These are phyloP conservation scores for Geotrichum ghanense DNA, from an alignment of 805 yeast species.

Conservation along the genomic window DNA sequence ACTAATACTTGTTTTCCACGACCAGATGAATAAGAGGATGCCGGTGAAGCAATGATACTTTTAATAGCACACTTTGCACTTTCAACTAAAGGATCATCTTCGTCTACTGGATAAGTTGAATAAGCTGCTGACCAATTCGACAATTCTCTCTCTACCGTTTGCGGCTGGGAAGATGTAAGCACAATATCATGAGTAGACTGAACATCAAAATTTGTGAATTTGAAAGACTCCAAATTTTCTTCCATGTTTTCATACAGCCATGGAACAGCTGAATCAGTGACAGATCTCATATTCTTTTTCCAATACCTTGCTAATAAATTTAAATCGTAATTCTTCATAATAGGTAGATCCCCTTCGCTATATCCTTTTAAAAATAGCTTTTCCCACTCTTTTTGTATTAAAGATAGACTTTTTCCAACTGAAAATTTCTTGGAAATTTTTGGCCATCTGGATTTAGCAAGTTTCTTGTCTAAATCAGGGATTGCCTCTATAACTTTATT, in stretches of 20 bases:
- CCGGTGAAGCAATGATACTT: constrained; percentile 48
- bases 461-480: constrained; percentile 29
- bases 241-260: constrained; percentile 16
- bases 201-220: constrained; percentile 26
- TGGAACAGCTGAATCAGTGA: constrained; percentile 21
- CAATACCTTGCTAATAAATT: constrained; percentile 30
- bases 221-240: constrained; percentile 38
- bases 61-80: constrained; percentile 17
- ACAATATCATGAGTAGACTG: constrained; percentile 28
- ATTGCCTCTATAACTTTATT: constrained; percentile 42
- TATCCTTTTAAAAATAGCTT: constrained; percentile 48
- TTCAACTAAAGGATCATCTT: constrained; percentile 2
- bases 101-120: background rate
- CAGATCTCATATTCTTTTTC: constrained; percentile 21
- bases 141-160: background rate
- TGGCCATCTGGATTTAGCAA: constrained; percentile 59
- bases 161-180: constrained; percentile 34
- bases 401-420: constrained; percentile 15
- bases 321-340: constrained; percentile 31
- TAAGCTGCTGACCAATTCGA: background rate
- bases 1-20: constrained; percentile 37
- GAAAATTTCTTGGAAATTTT: constrained; percentile 40
- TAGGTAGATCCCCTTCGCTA: constrained; percentile 33
- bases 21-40: constrained; percentile 34
- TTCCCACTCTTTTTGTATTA: constrained; percentile 39